Evolutionary conservation across 2,329 filamentous ascomycete genomes (phyloP).

Genomic region (Calcarisporium arbuscula): DNA sequence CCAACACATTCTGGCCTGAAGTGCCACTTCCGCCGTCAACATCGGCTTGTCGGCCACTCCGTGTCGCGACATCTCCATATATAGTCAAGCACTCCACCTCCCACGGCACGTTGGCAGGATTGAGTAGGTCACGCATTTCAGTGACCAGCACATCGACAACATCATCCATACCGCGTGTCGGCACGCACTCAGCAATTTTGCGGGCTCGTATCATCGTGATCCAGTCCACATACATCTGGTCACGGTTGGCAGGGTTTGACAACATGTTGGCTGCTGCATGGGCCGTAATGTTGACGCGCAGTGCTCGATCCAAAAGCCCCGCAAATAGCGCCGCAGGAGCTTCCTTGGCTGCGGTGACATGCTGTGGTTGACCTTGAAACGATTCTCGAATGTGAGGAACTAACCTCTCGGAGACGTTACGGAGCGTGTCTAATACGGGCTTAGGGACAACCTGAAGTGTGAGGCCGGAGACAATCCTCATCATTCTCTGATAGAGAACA

Average conservation of each 20-base stretch:
- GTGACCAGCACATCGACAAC: constrained; percentile 55
- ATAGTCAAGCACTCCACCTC: constrained; percentile 57
- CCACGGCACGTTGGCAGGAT: constrained; percentile 60
- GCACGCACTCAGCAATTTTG: constrained; percentile 58
- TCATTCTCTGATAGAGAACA: constrained; percentile 94
- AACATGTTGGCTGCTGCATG: constrained; percentile 93
- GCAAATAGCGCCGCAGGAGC: constrained; percentile 86
- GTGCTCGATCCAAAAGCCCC: constrained; percentile 74
- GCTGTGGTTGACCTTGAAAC: constrained; percentile 76
- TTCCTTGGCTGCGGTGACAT: constrained; percentile 82
- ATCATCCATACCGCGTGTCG: constrained; percentile 59
- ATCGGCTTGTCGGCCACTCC: constrained; percentile 34
- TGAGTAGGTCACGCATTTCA: constrained; percentile 65
- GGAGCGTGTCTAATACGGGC: constrained; percentile 76
- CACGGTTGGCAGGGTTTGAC: constrained; percentile 79
- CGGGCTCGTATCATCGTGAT: constrained; percentile 58
- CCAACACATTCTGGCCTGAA: constrained; percentile 60
- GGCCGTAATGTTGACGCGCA: constrained; percentile 87
- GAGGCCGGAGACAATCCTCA: constrained; percentile 81
- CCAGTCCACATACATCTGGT: constrained; percentile 95
- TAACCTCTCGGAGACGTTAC: constrained; percentile 77
- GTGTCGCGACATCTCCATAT: constrained; percentile 50
- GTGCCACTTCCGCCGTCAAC: constrained; percentile 17
- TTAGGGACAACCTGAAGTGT: constrained; percentile 89
- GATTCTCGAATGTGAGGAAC: constrained; percentile 77